Base-by-base conservation (phyloP, 768 basidiomycete species). In the Cyclocybe aegerita region DNA sequence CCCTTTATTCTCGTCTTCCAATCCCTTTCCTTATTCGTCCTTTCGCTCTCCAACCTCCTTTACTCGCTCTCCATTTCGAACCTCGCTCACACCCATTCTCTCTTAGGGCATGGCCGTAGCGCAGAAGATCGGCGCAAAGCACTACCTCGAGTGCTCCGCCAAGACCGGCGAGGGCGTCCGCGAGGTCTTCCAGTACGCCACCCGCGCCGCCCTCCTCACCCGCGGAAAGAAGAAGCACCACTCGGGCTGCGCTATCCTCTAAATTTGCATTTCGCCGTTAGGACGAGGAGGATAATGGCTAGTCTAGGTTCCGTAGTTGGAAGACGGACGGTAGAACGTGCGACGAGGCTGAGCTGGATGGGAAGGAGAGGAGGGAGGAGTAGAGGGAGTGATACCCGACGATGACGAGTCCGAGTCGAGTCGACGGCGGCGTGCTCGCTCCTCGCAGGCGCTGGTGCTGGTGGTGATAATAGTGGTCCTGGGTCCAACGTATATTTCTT, bases 171-270 rank as follows among this genome's bases (percentile, higher is more conserved):
- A 98, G 72, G 95, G 96, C 60, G 96, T 99, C 42, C 86, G 90
- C 55, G 95, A 98, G 72, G 96, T 99, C 39, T 99, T 99, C 85
- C 93, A 98, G 74, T 90, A 89, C 60, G 97, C 97, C 46, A 98
- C 96, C 17, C 86, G 93, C 56, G 88, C 91, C 37, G 95, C 96
- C 23, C 82, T 98, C 34, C 79, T 93, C 54, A 77, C 69, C 70
- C 77, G 80, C 64, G 74, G 74, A 66, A 79, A 74, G 71, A 66
- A 66, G 56, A 62, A 63, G 37, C 39, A 47, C 42, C 55, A 57
- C 48, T 60, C 23, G 23, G 29, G 3, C 37, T 56, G 55, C 33
- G 7, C 53, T 36, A 17, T 53, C 29, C 46, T 56, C 51, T 56
- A 46, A 36, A 37, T 33, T 11, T 14, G 2, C 16, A 6, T 33